Evolutionary conservation across 1,139 yeast genomes (phyloP), one percentile per base, ranked within the genome.

Genomic region (Lodderomyces metapsilosis): DNA sequence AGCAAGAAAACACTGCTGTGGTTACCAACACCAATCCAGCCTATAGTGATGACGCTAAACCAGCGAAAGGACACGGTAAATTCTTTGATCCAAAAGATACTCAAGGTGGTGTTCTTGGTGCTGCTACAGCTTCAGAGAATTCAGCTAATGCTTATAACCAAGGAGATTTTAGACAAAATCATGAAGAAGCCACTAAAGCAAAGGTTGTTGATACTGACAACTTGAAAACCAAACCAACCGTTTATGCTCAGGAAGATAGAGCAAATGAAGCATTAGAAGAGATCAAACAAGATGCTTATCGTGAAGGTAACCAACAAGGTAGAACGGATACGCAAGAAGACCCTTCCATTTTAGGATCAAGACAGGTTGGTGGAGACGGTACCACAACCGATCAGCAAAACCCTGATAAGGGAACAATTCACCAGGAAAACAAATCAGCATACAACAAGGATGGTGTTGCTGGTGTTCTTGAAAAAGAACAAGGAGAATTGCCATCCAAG

Each of bases 11-110:
- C n/a, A 21, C 38, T 16, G 39, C 36, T 15, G 30, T 39, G n/a
- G 22, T 25, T 13, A 51, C 50, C 15, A 65, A 66, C 50, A 40
- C 47, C 13, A 40, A 53, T 21, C 67, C 68, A 7, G 43, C 42
- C 4, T 67, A 66, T 47, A 57, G 57, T 25, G 56, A 64, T 41
- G 67, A 61, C 24, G 67, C 73, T 16, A 44, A 45, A 31, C 53
- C 56, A 12, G 49, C 45, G 9, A 45, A 54, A 33, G 74, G 73
- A 16, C 46, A 57, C 5, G 74, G 74, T 3, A 52, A 52, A 37
- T 68, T 55, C 45, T 68, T 57, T 44, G 64, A 66, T 42, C 72
- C 74, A 8, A 59, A 50, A 47, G 71, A 66, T 46, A 64, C 71
- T 28, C 48, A 45, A 34, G 48, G 48, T 32, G 48, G 48, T 23